Percentiles rank a stretch among this genome's conserved stretches.
Conservation (phyloP, 768 basidiomycete species). For the Pleurotus giganteus region DNA sequence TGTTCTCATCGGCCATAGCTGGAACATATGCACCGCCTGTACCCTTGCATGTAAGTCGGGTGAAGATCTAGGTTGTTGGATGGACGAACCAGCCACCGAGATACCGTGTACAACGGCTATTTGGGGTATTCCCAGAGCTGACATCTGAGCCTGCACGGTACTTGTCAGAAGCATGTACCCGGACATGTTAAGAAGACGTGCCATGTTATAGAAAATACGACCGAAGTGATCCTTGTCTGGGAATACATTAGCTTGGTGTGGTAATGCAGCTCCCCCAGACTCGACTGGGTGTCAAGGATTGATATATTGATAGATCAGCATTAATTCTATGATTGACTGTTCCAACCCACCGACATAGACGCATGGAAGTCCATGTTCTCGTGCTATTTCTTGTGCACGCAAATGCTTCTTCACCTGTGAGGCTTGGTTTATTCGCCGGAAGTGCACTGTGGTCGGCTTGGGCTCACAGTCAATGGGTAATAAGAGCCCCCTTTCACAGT, state of each 20-base stretch:
- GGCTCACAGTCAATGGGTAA: constrained; percentile 75
- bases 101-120: constrained; percentile 94
- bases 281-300: constrained; percentile 57
- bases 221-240: constrained; percentile 96
- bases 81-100: constrained; percentile 71
- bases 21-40: constrained; percentile 90
- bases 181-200: constrained; percentile 21
- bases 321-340: neutral
- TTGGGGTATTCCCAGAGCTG: constrained; percentile 86
- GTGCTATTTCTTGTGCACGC: constrained; percentile 91
- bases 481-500: constrained; percentile 94
- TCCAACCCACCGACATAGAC: constrained; percentile 77
- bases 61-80: neutral
- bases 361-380: constrained; percentile 86
- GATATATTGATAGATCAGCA: neutral
- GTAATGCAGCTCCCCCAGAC: constrained; percentile 90
- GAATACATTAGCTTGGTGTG: constrained; percentile 88
- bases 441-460: neutral
- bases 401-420: constrained; percentile 89
- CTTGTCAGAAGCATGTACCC: constrained; percentile 8
- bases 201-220: constrained; percentile 97
- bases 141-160: constrained; percentile 79
- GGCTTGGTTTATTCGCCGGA: neutral
- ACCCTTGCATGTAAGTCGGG: constrained; percentile 9
- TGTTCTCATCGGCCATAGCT: constrained; percentile 94